phyloP scores from a whole-genome alignment of 306 rosid genomes.

The Gynostemma pentaphyllum region DNA sequence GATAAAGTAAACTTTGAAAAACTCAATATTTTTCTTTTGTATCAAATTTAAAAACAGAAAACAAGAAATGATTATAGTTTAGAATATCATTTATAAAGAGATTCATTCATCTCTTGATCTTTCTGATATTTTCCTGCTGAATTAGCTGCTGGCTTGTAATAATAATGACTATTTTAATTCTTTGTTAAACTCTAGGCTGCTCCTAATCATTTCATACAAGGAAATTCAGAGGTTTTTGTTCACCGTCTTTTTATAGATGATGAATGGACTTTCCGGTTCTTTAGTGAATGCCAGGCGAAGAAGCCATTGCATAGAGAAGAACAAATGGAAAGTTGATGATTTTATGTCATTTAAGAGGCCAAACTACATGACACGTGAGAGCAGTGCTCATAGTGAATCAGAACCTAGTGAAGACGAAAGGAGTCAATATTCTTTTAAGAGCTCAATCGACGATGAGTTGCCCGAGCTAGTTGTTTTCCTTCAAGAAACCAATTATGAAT shows the following conservation, averaged over 20 bases:
- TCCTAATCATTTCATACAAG: not conserved
- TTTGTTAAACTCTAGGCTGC: not conserved
- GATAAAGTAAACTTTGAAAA: no score
- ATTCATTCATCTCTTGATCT: no score
- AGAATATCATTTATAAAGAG: no score
- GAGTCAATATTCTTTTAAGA: slow-evolving; percentile 11
- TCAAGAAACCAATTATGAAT: slow-evolving; percentile 48
- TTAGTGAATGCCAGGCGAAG: not conserved
- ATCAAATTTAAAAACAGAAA: no score
- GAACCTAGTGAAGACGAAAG: slow-evolving; percentile 16
- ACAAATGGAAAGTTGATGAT: not conserved
- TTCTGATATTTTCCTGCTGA: no score
- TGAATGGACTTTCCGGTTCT: not conserved
- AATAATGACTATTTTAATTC: not conserved
- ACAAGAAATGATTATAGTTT: no score
- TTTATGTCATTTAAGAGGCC: not conserved
- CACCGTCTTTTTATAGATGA: not conserved
- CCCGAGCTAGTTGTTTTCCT: slow-evolving; percentile 70
- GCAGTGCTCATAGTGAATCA: slow-evolving; percentile 3
- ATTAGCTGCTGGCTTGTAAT: not conserved
- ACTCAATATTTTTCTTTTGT: no score
- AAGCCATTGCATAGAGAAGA: not conserved
- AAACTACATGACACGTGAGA: not conserved
- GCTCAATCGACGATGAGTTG: slow-evolving; percentile 18
- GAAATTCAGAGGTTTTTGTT: not conserved